These are phyloP conservation scores for Phlebiopsis gigantea DNA, from an alignment of 768 basidiomycete genomes.

Conservation along the genomic window DNA sequence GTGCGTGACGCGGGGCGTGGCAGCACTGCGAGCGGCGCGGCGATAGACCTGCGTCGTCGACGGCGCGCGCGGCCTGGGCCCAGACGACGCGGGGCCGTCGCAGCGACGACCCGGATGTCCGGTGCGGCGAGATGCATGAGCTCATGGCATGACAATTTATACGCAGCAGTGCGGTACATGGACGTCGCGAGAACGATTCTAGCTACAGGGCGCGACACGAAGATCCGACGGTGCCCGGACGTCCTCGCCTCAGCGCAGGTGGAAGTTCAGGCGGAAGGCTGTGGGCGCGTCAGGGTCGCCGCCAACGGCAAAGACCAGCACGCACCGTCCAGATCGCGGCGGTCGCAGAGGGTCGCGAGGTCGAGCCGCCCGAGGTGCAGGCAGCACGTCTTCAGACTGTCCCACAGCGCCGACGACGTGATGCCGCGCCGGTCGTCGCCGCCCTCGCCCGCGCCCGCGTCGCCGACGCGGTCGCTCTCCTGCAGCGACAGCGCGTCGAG, in stretches of 20 bases:
- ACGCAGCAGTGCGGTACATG: no score
- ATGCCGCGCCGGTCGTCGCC: constrained; percentile 60
- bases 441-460: constrained; percentile 30
- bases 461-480: constrained; percentile 72
- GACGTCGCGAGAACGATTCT: no score
- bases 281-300: not conserved
- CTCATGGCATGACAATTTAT: no score
- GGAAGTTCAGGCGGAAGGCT: constrained; percentile 7
- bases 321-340: constrained; percentile 62
- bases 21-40: no score
- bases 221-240: constrained; percentile 3
- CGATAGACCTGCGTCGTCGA: no score
- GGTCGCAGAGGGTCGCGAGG: constrained; percentile 62
- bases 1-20: no score
- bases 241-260: constrained; percentile 3
- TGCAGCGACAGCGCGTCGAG: constrained; percentile 88
- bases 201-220: no score
- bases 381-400: constrained; percentile 78
- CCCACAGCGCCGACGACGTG: constrained; percentile 79
- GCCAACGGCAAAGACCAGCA: constrained; percentile 7
- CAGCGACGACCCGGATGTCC: no score
- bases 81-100: no score
- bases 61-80: no score
- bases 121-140: no score
- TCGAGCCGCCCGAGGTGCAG: constrained; percentile 77